Evolutionary conservation across 2,329 filamentous ascomycete genomes (phyloP).

Genomic region (Talaromyces islandicus): DNA sequence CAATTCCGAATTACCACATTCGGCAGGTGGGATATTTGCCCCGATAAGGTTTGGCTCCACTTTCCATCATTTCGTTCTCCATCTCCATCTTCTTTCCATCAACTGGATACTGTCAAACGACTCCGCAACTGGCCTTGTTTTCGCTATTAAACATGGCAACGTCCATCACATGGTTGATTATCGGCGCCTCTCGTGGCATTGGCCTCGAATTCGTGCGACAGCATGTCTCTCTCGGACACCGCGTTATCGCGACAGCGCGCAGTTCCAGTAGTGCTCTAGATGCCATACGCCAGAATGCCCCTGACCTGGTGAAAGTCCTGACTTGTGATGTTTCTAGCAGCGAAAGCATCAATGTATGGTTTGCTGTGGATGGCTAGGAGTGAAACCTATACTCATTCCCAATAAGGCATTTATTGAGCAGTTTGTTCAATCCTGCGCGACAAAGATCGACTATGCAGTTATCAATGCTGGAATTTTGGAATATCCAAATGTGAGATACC

Average conservation of each 20-base stretch:
- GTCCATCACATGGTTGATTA: constrained; percentile 23
- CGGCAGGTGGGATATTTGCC: neutral
- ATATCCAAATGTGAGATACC: constrained; percentile 50
- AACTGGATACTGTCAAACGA: neutral
- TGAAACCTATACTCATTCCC: neutral
- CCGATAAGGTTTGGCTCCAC: neutral
- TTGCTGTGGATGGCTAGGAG: constrained; percentile 6
- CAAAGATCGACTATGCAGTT: constrained; percentile 50
- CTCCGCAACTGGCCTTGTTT: neutral
- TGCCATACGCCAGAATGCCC: constrained; percentile 19
- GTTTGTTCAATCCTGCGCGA: constrained; percentile 27
- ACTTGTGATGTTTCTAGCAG: constrained; percentile 49
- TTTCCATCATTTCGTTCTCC: neutral
- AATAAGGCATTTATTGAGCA: constrained; percentile 2
- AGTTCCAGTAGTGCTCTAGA: constrained; percentile 35
- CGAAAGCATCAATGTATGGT: constrained; percentile 43
- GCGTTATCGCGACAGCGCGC: constrained; percentile 48
- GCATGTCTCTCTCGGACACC: constrained; percentile 40
- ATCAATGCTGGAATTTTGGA: constrained; percentile 52
- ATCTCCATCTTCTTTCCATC: neutral
- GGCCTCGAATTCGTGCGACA: constrained; percentile 50
- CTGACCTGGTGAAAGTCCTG: constrained; percentile 33
- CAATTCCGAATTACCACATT: neutral
- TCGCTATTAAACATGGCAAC: neutral
- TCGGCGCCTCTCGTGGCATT: constrained; percentile 29